Conservation (phyloP, 352 stramenopile genomes). For the Globisporangium megalacanthum region DNA sequence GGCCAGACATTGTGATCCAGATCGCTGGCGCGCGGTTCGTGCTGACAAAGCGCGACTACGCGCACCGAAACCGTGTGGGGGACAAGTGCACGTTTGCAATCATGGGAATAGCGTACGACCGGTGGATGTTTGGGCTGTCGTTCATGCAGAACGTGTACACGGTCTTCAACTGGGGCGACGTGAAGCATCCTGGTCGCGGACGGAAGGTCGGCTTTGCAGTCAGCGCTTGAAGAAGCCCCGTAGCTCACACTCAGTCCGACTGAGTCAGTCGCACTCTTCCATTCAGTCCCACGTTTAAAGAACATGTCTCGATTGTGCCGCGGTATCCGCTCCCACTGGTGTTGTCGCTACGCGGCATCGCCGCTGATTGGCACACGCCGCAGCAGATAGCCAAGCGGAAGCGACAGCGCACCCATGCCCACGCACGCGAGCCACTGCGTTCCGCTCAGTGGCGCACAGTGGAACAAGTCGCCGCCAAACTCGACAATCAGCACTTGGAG, state of each 20-base stretch:
- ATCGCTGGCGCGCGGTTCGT: not conserved
- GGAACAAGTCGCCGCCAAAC: constrained; percentile 55
- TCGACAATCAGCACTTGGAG: constrained; percentile 90
- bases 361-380: not conserved
- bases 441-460: constrained; percentile 10
- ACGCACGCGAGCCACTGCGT: constrained; percentile 23
- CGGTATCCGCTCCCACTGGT: too few relatives aligned
- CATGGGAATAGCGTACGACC: not conserved
- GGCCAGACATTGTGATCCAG: not conserved
- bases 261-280: too few relatives aligned
- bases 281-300: too few relatives aligned
- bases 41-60: not conserved
- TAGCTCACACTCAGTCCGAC: too few relatives aligned
- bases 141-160: not conserved
- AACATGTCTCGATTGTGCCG: too few relatives aligned
- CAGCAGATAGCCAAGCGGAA: constrained; percentile 27
- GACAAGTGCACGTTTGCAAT: not conserved
- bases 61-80: not conserved
- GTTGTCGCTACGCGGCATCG: too few relatives aligned
- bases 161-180: not conserved
- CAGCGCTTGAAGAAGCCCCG: not conserved
- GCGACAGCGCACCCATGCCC: constrained; percentile 10
- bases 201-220: not conserved
- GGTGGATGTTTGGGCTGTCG: not conserved
- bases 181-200: not conserved